These are phyloP conservation scores for Aspergillus olivimuriae DNA, from an alignment of 495 filamentous ascomycete species.

Conservation along the genomic window DNA sequence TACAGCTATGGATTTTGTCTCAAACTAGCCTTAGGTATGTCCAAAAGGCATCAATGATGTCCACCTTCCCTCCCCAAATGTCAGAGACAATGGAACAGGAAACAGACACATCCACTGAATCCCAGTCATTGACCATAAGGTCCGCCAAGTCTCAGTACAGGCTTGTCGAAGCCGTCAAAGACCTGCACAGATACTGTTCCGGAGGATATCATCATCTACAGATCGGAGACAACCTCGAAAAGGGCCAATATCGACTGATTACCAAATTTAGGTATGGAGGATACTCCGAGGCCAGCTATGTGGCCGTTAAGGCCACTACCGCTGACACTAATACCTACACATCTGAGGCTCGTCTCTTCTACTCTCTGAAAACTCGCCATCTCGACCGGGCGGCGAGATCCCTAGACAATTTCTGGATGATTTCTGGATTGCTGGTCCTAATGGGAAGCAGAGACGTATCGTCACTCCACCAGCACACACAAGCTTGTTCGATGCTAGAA, in stretches of 20 bases:
- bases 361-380: constrained; percentile 7
- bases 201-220: constrained; percentile 39
- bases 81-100: constrained; percentile 3
- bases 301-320: constrained; percentile 15
- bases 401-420: constrained; percentile 28
- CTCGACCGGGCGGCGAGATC: constrained; percentile 9
- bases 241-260: constrained; percentile 29
- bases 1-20: constrained; percentile 5
- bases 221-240: constrained; percentile 27
- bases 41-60: constrained; percentile 7
- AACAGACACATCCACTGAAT: constrained; percentile 5
- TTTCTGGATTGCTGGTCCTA: constrained; percentile 29
- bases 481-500: constrained; percentile 20
- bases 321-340: constrained; percentile 13
- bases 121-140: constrained; percentile 4
- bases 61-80: constrained; percentile 4
- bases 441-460: constrained; percentile 38
- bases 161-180: constrained; percentile 17
- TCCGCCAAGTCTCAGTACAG: constrained; percentile 9
- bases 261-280: constrained; percentile 38
- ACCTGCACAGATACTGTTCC: constrained; percentile 25
- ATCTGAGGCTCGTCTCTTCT: constrained; percentile 8
- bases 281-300: constrained; percentile 23
- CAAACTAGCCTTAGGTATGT: constrained; percentile 4
- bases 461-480: constrained; percentile 26